A percentile compares a stretch with the other conserved stretches of the same genome.
Evolutionary conservation across 805 yeast genomes (phyloP).

Genomic region (Ogataea angusta): DNA sequence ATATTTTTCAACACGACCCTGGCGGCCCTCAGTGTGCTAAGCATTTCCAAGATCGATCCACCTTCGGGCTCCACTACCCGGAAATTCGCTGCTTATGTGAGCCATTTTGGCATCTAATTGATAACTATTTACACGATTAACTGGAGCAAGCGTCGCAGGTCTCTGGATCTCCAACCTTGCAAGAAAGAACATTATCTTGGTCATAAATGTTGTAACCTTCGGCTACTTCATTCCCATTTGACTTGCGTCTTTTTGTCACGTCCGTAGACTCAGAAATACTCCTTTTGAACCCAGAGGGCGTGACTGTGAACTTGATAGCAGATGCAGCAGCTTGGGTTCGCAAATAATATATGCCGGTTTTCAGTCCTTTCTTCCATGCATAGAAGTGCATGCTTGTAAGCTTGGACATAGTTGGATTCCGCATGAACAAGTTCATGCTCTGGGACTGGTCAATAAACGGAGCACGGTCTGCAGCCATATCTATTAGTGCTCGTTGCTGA

Average conservation of each 20-base stretch:
- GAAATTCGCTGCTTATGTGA: constrained; percentile 21
- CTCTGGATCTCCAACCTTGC: constrained; percentile 25
- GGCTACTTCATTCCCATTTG: background rate
- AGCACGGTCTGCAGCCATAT: constrained; percentile 79
- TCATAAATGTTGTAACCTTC: constrained; percentile 16
- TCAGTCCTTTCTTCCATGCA: constrained; percentile 97
- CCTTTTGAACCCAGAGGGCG: constrained; percentile 31
- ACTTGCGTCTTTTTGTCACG: constrained; percentile 8
- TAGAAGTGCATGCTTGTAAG: constrained; percentile 97
- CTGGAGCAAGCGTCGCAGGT: constrained; percentile 43
- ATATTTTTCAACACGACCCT: constrained; percentile 37
- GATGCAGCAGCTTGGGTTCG: constrained; percentile 97
- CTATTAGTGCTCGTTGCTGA: constrained; percentile 79
- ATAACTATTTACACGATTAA: constrained; percentile 16
- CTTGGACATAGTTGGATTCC: constrained; percentile 92
- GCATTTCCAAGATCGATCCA: constrained; percentile 20
- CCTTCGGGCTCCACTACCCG: constrained; percentile 23
- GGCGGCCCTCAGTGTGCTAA: constrained; percentile 37
- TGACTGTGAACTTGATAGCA: constrained; percentile 89
- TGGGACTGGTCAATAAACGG: constrained; percentile 87
- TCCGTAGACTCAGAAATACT: constrained; percentile 15
- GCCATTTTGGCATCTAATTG: background rate
- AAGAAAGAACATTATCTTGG: constrained; percentile 16
- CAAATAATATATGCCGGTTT: constrained; percentile 97
- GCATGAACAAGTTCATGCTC: constrained; percentile 83